Conservation (phyloP, 1,284 basidiomycete genomes). For the Neotropicomus parvogracilis region DNA sequence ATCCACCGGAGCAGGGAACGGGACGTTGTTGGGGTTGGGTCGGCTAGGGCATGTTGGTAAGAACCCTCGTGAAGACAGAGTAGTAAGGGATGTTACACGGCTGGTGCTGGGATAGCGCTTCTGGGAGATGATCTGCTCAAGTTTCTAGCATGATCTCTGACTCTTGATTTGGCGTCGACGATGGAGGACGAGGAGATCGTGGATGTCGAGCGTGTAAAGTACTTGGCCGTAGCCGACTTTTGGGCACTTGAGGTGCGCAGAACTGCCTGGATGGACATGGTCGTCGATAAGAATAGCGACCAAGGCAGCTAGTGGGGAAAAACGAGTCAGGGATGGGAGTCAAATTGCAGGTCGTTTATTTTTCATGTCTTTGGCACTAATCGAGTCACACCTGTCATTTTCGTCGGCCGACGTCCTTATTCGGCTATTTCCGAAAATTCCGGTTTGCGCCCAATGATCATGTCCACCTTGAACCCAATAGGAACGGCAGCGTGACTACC, state of each 20-base stretch:
- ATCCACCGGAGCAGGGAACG: conserved; percentile 43
- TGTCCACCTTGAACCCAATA: conserved; percentile 5
- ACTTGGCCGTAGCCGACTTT: conserved; percentile 38
- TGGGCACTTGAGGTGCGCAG: conserved; percentile 46
- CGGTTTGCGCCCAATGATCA: background rate
- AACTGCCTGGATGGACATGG: conserved; percentile 34
- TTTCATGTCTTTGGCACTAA: conserved; percentile 2
- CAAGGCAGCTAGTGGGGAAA: conserved; percentile 4
- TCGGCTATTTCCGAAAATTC: conserved; percentile 21
- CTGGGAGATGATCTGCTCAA: conserved; percentile 66
- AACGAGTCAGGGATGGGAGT: conserved; percentile 8
- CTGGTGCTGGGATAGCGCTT: conserved; percentile 55
- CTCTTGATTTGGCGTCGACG: conserved; percentile 67
- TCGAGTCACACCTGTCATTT: conserved; percentile 23
- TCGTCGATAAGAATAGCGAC: conserved; percentile 12
- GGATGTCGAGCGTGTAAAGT: conserved; percentile 51
- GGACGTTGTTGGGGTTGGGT: conserved; percentile 55
- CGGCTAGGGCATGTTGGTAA: conserved; percentile 43
- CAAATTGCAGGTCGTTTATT: conserved; percentile 4
- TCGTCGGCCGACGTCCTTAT: conserved; percentile 24
- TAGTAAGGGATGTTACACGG: conserved; percentile 41
- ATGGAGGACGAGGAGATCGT: conserved; percentile 51
- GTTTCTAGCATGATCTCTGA: conserved; percentile 62
- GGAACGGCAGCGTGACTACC: background rate
- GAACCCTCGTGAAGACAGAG: conserved; percentile 5